A percentile compares a stretch with the other conserved stretches of the same genome.
Conservation (phyloP, 1,284 basidiomycete species). For the Ceratorhiza oryzae-sativae region DNA sequence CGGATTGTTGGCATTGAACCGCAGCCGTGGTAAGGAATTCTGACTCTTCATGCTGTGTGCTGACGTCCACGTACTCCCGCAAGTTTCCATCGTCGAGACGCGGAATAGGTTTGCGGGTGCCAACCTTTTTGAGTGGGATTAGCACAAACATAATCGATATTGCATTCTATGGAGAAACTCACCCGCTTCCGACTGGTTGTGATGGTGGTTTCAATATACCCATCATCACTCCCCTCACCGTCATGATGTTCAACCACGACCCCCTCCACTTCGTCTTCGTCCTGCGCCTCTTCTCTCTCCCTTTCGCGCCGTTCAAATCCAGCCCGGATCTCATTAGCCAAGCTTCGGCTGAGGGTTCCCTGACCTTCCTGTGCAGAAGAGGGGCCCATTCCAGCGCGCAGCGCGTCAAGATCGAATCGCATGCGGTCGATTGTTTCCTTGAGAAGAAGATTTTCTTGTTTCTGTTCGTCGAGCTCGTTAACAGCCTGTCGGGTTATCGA, state of each 20-base stretch:
- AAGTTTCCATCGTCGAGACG: slow-evolving; percentile 62
- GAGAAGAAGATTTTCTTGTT: slow-evolving; percentile 86
- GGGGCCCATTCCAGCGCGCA: slow-evolving; percentile 62
- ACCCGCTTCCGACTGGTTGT: slow-evolving; percentile 80
- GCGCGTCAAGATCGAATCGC: slow-evolving; percentile 88
- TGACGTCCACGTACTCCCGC: slow-evolving; percentile 68
- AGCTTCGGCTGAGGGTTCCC: slow-evolving; percentile 73
- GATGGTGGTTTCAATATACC: slow-evolving; percentile 63
- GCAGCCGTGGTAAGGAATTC: slow-evolving; percentile 55
- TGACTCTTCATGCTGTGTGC: slow-evolving; percentile 67
- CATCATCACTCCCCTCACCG: slow-evolving; percentile 64
- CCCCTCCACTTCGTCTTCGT: slow-evolving; percentile 41
- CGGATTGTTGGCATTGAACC: slow-evolving; percentile 49
- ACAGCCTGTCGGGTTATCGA: slow-evolving; percentile 71
- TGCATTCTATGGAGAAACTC: slow-evolving; percentile 47
- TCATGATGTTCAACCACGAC: slow-evolving; percentile 51
- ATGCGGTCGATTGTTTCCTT: slow-evolving; percentile 94
- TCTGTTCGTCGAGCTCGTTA: slow-evolving; percentile 80
- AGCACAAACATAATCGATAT: slow-evolving; percentile 27
- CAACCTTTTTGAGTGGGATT: slow-evolving; percentile 62
- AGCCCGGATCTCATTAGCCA: slow-evolving; percentile 79
- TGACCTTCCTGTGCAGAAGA: slow-evolving; percentile 51
- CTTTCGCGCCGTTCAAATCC: slow-evolving; percentile 56
- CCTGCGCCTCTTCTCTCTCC: slow-evolving; percentile 53
- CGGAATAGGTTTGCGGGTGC: slow-evolving; percentile 57